Evolutionary conservation across 1,139 yeast genomes (phyloP), one percentile per base, ranked within the genome.

Genomic region (Kodamaea ohmeri): DNA sequence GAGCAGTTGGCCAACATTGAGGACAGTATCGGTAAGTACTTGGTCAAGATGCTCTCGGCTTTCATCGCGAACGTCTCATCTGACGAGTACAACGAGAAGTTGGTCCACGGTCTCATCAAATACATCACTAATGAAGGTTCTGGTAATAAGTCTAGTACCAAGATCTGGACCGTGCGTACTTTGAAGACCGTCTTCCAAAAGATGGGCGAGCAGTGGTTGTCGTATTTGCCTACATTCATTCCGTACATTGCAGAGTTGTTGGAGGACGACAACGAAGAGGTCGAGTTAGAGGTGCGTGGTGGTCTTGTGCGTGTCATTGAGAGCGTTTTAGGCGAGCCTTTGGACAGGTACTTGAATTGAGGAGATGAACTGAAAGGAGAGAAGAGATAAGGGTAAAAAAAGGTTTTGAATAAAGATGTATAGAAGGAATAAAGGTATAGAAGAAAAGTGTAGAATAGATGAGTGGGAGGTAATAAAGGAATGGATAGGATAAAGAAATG

Each of bases 201-300:
- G 68, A 82, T 89, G 57, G 97, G 97, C 37, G 97, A 92, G 55
- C 89, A 83, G 59, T 92, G 98, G 98, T 76, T 92, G 47, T 68
- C 83, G 26, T 75, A 86, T 69, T 73, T 92, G 55, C 98, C 98
- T 18, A 96, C 92, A 54, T 74, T 92, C 52, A 95, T 94, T 45
- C 99, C 99, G 30, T 76, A 88, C 47, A 87, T 92, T 60, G 97
- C 97, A 4, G 99, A 92, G 63, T 68, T 94, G 44, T 72, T 92
- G 46, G 98, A 92, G 58, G 97, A 90, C 58, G 97, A 92, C 45
- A 95, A 90, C 47, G 98, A 94, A 61, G 79, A 76, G 34, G 96
- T 94, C 21, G 98, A 92, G 61, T 60, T 79, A 56, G 97, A 88
- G 61, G 96, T 89, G 4, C 83, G 97, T 65, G 76, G 82, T 33